Evolutionary conservation across 2,329 filamentous ascomycete species (phyloP).

Genomic region (Penicillium sp.): DNA sequence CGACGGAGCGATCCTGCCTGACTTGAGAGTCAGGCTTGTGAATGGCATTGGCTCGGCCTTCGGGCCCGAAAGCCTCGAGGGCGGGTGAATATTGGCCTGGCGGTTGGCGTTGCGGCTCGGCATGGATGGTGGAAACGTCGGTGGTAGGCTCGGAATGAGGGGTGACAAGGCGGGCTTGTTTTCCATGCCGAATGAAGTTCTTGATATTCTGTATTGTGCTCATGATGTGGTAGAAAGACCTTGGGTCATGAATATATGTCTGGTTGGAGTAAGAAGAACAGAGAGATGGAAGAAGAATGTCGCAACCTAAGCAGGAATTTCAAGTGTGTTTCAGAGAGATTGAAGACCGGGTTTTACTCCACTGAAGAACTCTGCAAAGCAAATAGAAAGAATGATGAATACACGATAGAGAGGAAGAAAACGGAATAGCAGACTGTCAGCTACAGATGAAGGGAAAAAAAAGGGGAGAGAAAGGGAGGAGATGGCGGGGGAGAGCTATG

Average conservation of each 20-base stretch:
- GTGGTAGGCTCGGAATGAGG: slow-evolving; percentile 62
- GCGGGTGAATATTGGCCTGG: slow-evolving; percentile 48
- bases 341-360: not conserved
- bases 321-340: not conserved
- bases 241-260: slow-evolving; percentile 1
- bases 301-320: slow-evolving; percentile 2
- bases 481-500: slow-evolving; percentile 9
- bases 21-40: slow-evolving; percentile 63
- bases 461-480: slow-evolving; percentile 7
- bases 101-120: slow-evolving; percentile 59
- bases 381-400: not conserved
- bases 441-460: not conserved
- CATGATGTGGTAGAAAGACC: slow-evolving; percentile 44
- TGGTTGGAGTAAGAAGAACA: not conserved
- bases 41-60: slow-evolving; percentile 61
- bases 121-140: slow-evolving; percentile 63
- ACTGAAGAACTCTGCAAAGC: slow-evolving; percentile 1
- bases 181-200: slow-evolving; percentile 97
- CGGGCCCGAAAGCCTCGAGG: slow-evolving; percentile 61
- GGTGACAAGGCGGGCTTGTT: slow-evolving; percentile 75
- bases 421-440: not conserved
- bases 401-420: not conserved
- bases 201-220: slow-evolving; percentile 90
- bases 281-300: not conserved
- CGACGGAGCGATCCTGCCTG: slow-evolving; percentile 53